Conservation (phyloP, 1,284 basidiomycete species). For the Fomitopsis pinicola region DNA sequence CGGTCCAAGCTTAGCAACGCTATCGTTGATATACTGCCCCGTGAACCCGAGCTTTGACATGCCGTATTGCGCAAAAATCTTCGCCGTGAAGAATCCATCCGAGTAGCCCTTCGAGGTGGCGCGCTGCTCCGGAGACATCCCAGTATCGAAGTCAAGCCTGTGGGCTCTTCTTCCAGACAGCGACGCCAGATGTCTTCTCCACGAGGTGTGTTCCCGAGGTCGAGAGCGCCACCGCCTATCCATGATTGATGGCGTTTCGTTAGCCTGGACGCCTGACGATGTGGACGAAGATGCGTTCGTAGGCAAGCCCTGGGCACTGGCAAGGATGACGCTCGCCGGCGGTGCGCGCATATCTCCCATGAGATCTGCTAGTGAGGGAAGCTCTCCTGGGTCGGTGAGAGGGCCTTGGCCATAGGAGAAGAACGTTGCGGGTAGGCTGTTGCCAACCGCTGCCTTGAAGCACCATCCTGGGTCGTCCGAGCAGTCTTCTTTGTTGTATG, state of each 20-base stretch:
- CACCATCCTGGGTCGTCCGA: conserved; percentile 62
- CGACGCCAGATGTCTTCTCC: not conserved
- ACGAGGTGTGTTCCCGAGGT: not conserved
- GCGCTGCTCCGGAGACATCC: conserved; percentile 16
- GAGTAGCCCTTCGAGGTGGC: conserved; percentile 47
- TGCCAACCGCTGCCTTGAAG: conserved; percentile 56
- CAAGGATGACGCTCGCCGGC: not conserved
- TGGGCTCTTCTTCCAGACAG: not conserved
- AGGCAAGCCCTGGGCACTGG: conserved; percentile 1
- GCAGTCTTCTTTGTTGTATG: conserved; percentile 60
- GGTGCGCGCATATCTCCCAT: conserved; percentile 9
- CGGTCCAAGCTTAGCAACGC: conserved; percentile 34
- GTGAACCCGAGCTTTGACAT: conserved; percentile 63
- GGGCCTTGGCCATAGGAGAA: conserved; percentile 41
- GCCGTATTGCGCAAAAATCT: conserved; percentile 51
- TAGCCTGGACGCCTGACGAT: not conserved
- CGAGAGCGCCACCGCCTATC: not conserved
- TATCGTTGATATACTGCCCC: conserved; percentile 59
- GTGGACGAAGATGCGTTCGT: not conserved
- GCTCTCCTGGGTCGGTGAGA: conserved; percentile 15
- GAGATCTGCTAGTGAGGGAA: conserved; percentile 18
- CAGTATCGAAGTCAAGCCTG: conserved; percentile 6
- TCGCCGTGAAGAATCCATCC: conserved; percentile 61
- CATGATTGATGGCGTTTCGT: not conserved
- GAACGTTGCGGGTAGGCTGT: conserved; percentile 52